Evolutionary conservation across 2,329 filamentous ascomycete genomes (phyloP), one percentile per base, ranked within the genome.

Genomic region (Westerdykella ornata): DNA sequence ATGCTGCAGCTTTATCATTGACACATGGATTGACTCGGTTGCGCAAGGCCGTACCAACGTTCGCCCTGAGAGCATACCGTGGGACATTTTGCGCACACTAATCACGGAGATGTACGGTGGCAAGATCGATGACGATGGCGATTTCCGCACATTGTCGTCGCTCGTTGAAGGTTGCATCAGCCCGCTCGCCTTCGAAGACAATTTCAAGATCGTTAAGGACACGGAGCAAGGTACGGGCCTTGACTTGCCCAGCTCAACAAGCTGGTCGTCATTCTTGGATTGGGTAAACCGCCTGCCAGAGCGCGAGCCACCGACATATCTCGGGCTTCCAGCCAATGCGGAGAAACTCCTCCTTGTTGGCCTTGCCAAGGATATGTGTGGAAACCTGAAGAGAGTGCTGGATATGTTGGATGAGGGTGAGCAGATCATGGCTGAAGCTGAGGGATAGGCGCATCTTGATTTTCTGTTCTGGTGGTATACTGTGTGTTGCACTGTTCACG

Each of bases 21-120:
- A 98, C 62, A 86, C 84, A 22, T 98, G 92, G 92, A 76, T 96
- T 48, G 88, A 96, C 54, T 75, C 74, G 4, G 81, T 87, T 22
- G 85, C 90, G 2, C 81, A 84, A 53, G 88, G 84, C 51, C 83
- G 92, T 44, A 90, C 88, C 45, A 98, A 98, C 65, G 82, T 98
- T 53, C 88, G 89, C 2, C 92, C 92, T 4, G 80, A 85, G 57
- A 95, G 94, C 60, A 86, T 98, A 15, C 94, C 92, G 1, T 98
- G 92, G 92, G 84, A 94, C 43, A 89, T 98, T 79, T 83, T 98
- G 48, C 83, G 88, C 46, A 88, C 84, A 41, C 78, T 98, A 13
- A 78, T 98, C 43, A 85, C 84, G 1, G 90, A 97, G 69, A 97
- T 89, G 48, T 98, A 98, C 61, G 92, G 92, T 50, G 92, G 92